Conservation (phyloP, 2,329 filamentous ascomycete species). For the Myriosclerotinia curreyana region DNA sequence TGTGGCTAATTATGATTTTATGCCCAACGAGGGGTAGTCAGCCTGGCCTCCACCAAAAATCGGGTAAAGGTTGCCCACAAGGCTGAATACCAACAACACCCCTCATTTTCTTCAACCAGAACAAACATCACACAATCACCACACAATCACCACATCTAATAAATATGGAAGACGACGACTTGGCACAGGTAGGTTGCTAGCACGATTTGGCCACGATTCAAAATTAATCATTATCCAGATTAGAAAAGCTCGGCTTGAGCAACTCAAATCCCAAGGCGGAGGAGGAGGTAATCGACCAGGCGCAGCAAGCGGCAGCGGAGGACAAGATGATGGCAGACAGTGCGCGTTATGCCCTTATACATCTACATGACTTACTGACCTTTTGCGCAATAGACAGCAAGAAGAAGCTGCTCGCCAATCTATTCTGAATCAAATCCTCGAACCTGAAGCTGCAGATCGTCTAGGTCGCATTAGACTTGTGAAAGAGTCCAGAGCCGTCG, state of each 20-base stretch:
- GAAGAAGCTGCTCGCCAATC: slow-evolving; percentile 68
- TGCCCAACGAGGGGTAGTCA: slow-evolving; percentile 5
- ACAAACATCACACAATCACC: background rate
- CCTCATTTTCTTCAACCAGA: slow-evolving; percentile 12
- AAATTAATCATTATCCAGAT: slow-evolving; percentile 55
- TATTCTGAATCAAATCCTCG: slow-evolving; percentile 88
- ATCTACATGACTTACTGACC: slow-evolving; percentile 26
- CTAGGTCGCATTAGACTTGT: slow-evolving; percentile 92
- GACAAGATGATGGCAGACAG: slow-evolving; percentile 63
- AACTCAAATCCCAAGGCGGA: slow-evolving; percentile 74
- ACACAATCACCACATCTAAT: background rate
- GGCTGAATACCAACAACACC: slow-evolving; percentile 8
- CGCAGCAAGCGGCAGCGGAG: slow-evolving; percentile 45
- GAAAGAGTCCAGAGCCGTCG: slow-evolving; percentile 83
- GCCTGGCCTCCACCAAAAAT: slow-evolving; percentile 8
- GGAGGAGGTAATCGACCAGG: slow-evolving; percentile 47
- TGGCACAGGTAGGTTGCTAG: slow-evolving; percentile 35
- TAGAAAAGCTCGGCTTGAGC: slow-evolving; percentile 84
- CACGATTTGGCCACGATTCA: background rate
- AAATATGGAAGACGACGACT: slow-evolving; percentile 40
- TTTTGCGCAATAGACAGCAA: slow-evolving; percentile 42
- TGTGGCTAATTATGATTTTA: background rate
- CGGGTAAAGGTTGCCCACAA: background rate
- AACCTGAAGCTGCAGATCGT: slow-evolving; percentile 88
- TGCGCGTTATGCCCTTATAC: slow-evolving; percentile 41